A percentile compares a stretch with the other conserved stretches of the same genome.
These are phyloP conservation scores for Lactarius vividus DNA, from an alignment of 768 basidiomycete species.

Conservation along the genomic window DNA sequence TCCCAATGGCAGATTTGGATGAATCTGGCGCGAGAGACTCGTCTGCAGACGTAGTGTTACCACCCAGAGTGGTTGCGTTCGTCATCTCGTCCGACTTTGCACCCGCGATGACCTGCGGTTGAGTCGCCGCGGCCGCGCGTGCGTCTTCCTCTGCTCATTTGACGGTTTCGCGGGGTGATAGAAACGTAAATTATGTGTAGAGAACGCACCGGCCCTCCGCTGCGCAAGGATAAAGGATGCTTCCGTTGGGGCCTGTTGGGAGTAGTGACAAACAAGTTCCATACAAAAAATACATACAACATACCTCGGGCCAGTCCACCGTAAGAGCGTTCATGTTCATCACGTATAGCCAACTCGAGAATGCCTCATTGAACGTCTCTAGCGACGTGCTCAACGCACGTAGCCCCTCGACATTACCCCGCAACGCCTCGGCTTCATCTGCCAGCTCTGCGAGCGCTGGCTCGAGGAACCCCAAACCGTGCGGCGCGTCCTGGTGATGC, in stretches of 20 bases:
- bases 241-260: constrained; percentile 28
- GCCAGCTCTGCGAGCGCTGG: constrained; percentile 81
- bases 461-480: constrained; percentile 82
- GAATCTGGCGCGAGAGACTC: constrained; percentile 36
- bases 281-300: constrained; percentile 18
- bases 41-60: constrained; percentile 40
- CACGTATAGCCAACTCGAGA: constrained; percentile 87
- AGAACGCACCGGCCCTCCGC: constrained; percentile 54
- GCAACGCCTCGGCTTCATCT: constrained; percentile 82
- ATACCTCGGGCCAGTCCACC: constrained; percentile 88
- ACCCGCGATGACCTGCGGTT: constrained; percentile 38
- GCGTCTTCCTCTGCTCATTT: constrained; percentile 54
- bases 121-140: constrained; percentile 38
- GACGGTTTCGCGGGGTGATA: not conserved
- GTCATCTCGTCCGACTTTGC: constrained; percentile 37
- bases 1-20: constrained; percentile 39
- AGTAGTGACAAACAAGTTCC: not conserved
- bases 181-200: not conserved
- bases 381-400: constrained; percentile 71
- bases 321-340: constrained; percentile 95
- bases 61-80: constrained; percentile 32
- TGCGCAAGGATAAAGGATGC: constrained; percentile 50
- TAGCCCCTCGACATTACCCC: constrained; percentile 71
- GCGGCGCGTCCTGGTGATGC: constrained; percentile 65
- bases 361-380: constrained; percentile 86